Base-by-base conservation (phyloP, 2,329 filamentous ascomycete genomes). In the Fusarium mexicanum region DNA sequence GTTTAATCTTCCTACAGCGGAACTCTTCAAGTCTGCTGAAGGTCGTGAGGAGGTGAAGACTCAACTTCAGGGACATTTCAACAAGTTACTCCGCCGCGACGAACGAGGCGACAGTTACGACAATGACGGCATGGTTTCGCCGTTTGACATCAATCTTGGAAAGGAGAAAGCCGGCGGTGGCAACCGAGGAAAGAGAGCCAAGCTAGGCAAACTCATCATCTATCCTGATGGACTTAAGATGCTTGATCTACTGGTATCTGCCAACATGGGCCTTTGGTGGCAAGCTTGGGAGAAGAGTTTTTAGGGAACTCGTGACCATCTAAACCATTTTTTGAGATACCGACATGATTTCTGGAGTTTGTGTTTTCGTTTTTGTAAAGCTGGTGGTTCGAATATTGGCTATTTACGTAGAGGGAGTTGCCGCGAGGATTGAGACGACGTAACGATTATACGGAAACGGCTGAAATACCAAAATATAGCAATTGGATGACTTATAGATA, bases 191-290 rank as follows among this genome's bases (percentile, higher is more conserved):
- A 95, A 94, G 81, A 90, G 94, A 78, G 95, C 94, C 8, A 99
- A 99, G 85, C 85, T 99, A 77, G 96, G 96, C 2, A 99, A 98
- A 83, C 85, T 99, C 59, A 94, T 98, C 59, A 88, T 99, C 43
- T 90, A 95, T 76, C 91, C 96, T 64, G 95, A 97, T 78, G 96
- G 96, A 0, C 84, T 97, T 74, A 97, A 97, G 85, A 98, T 99
- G 96, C 83, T 98, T 78, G 96, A 99, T 85, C 82, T 99, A 67
- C 86, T 97, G 1, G 94, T 99, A 26, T 94, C 96, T 8, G 93
- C 95, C 17, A 98, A 98, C 80, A 90, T 99, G 84, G 94, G 93
- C 3, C 85, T 98, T 22, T 99, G 95, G 94, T 98, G 96, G 95
- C 91, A 91, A 77, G 91, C 93, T 8, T 98, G 95, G 89, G 92